Evolutionary conservation across 2,329 filamentous ascomycete species (phyloP).

Genomic region (Botrytis aclada): DNA sequence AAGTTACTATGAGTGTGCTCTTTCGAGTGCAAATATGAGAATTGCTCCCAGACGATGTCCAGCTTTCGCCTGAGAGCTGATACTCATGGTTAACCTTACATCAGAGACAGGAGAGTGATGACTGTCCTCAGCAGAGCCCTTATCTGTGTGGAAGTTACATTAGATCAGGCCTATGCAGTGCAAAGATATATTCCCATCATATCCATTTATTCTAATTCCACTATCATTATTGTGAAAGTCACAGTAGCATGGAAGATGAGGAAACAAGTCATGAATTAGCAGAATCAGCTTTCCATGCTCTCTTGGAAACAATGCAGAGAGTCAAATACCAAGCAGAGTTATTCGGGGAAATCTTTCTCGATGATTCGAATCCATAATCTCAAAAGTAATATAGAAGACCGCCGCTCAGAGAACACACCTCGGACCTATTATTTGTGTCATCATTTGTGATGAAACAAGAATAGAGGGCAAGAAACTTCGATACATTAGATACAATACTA

Average conservation of each 20-base stretch:
- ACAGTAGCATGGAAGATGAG: accelerated
- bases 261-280: neutral
- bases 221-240: neutral
- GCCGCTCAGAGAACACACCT: neutral
- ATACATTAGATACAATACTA: neutral
- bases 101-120: neutral
- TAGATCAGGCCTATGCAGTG: neutral
- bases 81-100: neutral
- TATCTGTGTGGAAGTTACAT: accelerated
- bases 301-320: accelerated
- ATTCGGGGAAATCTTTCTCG: neutral
- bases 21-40: neutral
- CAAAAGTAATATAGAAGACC: neutral
- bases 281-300: accelerated
- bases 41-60: neutral
- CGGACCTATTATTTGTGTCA: neutral
- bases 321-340: neutral
- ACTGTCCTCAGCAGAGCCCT: accelerated
- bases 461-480: neutral
- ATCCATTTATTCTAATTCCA: accelerated
- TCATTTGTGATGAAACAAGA: neutral
- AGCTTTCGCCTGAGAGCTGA: neutral
- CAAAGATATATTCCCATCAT: neutral
- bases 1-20: neutral
- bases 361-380: neutral